Evolutionary conservation across 148 eudicot species (phyloP).

Genomic region (Drosera capensis): DNA sequence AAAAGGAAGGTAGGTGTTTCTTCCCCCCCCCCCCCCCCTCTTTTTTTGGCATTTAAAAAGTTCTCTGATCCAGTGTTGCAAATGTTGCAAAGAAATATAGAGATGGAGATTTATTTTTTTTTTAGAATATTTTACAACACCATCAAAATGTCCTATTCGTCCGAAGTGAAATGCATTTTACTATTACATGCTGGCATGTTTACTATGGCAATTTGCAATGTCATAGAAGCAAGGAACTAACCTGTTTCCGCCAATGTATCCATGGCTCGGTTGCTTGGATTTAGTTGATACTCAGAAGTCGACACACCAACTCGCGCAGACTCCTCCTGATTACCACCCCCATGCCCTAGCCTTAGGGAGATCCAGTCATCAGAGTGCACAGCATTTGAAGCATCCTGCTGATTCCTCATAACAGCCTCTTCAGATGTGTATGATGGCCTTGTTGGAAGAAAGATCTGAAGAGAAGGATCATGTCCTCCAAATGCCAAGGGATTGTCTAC

Average conservation of each 20-base stretch:
- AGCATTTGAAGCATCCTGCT: constrained; percentile 41
- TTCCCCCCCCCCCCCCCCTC: too few relatives aligned
- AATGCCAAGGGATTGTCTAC: constrained; percentile 51
- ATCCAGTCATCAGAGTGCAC: constrained; percentile 72
- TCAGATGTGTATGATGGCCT: constrained; percentile 44
- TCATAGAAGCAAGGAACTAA: constrained; percentile 15
- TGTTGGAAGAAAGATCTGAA: constrained; percentile 72
- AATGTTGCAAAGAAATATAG: too few relatives aligned
- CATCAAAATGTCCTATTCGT: too few relatives aligned
- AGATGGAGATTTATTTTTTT: too few relatives aligned
- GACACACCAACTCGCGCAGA: constrained; percentile 23
- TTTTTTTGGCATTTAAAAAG: too few relatives aligned
- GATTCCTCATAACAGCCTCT: constrained; percentile 34
- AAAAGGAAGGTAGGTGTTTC: too few relatives aligned
- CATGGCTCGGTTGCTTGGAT: constrained; percentile 27
- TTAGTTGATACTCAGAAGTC: constrained; percentile 25
- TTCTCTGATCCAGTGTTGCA: too few relatives aligned
- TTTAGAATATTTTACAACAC: too few relatives aligned
- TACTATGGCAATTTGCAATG: not conserved
- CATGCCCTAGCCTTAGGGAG: constrained; percentile 81
- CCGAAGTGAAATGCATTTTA: too few relatives aligned
- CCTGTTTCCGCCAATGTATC: constrained; percentile 54
- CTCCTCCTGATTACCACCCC: constrained; percentile 26
- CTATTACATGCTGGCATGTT: too few relatives aligned
- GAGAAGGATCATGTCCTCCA: constrained; percentile 56